A percentile compares a stretch with the other conserved stretches of the same genome.
Conservation (phyloP, 2,329 filamentous ascomycete genomes). For the Sporothrix humicola region DNA sequence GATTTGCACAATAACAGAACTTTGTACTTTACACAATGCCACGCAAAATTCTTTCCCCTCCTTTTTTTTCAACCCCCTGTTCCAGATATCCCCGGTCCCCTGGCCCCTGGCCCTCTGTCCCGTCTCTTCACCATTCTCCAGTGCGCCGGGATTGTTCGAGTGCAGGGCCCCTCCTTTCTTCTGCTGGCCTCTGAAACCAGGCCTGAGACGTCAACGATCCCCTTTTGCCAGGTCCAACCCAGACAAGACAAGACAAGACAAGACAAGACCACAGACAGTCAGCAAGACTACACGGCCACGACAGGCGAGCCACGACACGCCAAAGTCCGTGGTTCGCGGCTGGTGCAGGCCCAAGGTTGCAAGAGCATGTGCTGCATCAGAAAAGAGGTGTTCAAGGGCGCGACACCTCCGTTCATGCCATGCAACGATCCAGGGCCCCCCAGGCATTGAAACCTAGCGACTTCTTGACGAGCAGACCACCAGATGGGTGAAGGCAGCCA, state of each 20-base stretch:
- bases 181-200: constrained; percentile 31
- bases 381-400: neutral
- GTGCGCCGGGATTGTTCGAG: constrained; percentile 9
- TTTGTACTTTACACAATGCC: neutral
- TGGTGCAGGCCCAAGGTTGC: neutral
- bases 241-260: neutral
- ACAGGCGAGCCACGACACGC: no score
- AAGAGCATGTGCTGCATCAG: constrained; percentile 19
- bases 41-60: neutral
- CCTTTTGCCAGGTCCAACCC: neutral
- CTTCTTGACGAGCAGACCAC: neutral
- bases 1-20: no score
- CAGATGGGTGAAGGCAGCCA: neutral
- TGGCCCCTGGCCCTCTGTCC: constrained; percentile 20
- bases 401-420: constrained; percentile 30
- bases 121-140: constrained; percentile 15
- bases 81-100: constrained; percentile 27
- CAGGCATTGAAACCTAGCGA: neutral
- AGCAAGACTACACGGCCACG: neutral
- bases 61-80: constrained; percentile 23
- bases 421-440: constrained; percentile 19
- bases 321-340: neutral
- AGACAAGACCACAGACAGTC: neutral
- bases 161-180: constrained; percentile 17
- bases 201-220: constrained; percentile 33